phyloP scores from a whole-genome alignment of 2,329 filamentous ascomycete species.

The Calonectria pteridis region DNA sequence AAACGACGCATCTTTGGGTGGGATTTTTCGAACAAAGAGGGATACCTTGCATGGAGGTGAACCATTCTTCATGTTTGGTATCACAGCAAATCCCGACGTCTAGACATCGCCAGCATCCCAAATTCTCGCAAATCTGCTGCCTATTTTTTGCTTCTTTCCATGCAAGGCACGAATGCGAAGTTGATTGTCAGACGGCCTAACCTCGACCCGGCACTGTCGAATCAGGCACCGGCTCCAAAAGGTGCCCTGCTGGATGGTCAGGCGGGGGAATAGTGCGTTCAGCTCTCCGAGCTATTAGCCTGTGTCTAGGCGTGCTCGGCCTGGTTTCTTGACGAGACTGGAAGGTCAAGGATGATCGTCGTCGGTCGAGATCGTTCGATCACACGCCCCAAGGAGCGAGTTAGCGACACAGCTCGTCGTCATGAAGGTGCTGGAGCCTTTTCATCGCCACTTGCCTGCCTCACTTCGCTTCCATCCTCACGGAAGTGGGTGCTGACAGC shows the following conservation, averaged over 20 bases:
- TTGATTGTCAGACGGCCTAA: conserved; percentile 41
- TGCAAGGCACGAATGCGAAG: conserved; percentile 32
- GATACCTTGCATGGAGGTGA: background rate
- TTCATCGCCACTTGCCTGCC: no score
- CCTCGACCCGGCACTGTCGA: conserved; percentile 31
- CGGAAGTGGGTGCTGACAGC: background rate
- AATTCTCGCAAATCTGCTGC: background rate
- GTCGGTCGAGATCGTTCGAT: conserved; percentile 13
- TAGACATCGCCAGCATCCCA: background rate
- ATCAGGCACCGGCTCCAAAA: conserved; percentile 15
- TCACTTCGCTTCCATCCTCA: background rate
- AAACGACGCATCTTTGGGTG: background rate
- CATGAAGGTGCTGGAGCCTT: background rate
- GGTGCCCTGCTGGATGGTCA: conserved; percentile 10
- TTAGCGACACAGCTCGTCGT: background rate
- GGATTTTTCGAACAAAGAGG: background rate
- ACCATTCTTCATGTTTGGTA: background rate
- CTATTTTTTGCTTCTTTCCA: conserved; percentile 1
- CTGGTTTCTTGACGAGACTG: conserved; percentile 24
- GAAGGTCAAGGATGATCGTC: conserved; percentile 37
- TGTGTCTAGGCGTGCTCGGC: conserved; percentile 26
- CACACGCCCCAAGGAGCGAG: conserved; percentile 19
- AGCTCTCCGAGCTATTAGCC: conserved; percentile 38
- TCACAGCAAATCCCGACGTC: background rate
- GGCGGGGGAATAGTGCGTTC: conserved; percentile 33